Base-by-base conservation (phyloP, 2,329 filamentous ascomycete species). In the Xylariales sp. region DNA sequence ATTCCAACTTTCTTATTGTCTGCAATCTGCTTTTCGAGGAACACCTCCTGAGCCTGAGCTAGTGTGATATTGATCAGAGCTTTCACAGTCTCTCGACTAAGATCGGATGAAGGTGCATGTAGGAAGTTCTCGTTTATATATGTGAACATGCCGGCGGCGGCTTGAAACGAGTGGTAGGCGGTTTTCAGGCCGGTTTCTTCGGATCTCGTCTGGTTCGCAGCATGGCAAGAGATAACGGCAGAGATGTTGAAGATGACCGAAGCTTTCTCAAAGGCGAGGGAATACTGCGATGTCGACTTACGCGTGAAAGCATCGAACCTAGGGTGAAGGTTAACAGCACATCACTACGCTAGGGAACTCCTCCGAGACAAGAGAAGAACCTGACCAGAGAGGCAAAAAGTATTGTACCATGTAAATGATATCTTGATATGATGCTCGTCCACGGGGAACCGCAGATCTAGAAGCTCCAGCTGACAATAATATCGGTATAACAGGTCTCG, bases 101-200 rank as follows among this genome's bases (percentile, higher is more conserved):
- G 67, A 56, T 98, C 93, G n/a, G 88, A 90, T 7, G 90, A 96
- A 1, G 94, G 93, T 2, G 93, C 93, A 55, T 98, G 93, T 24
- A 98, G 71, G 60, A 98, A 98, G 67, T 98, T 98, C 66, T 98
- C 93, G 64, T 98, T 98, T 69, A 98, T 98, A 56, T 98, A 98
- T 37, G 91, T 97, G 63, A 97, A 98, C 93, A 98, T 98, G 67
- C 93, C 93, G 8, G 93, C 93, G 6, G 91, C 90, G 28, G 93
- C 93, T 63, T 98, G 93, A 67, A 97, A 97, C 15, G 90, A 96
- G 63, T 98, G 91, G 60, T 97, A 98, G 14, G 93, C 88, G 12
- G 89, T 91, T 68, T 98, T 98, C 59, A 97, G 77, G 23, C 91
- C 91, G 5, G 85, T 77, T 56, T 98, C 93, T 58, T 97, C 90